Evolutionary conservation across 768 basidiomycete genomes (phyloP).

Genomic region (Dioszegia hungarica): DNA sequence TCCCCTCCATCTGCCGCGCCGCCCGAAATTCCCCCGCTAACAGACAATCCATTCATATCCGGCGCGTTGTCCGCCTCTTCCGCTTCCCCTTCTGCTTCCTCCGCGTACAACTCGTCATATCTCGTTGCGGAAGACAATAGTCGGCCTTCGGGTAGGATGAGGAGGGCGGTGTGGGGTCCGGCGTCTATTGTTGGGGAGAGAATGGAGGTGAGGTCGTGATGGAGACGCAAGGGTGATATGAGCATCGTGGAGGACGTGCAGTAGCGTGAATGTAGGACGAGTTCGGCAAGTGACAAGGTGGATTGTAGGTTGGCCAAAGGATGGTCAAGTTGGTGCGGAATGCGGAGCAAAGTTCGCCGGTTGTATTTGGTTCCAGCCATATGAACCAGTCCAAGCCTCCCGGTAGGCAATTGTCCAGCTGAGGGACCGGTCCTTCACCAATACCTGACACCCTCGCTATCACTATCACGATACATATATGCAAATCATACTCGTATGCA

Average conservation of each 20-base stretch:
- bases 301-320: not conserved
- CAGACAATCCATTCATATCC: not conserved
- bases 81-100: conserved; percentile 29
- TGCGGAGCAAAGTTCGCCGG: too few species aligned
- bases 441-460: too few species aligned
- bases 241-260: conserved; percentile 26
- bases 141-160: conserved; percentile 34
- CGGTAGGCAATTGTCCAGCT: too few species aligned
- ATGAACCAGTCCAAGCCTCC: too few species aligned
- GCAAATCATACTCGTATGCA: too few species aligned
- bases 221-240: conserved; percentile 17
- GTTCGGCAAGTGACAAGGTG: not conserved
- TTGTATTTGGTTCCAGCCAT: too few species aligned
- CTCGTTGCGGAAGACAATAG: conserved; percentile 19
- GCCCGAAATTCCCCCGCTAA: too few species aligned
- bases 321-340: too few species aligned
- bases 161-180: conserved; percentile 32
- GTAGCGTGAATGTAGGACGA: too few species aligned
- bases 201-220: conserved; percentile 9
- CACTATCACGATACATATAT: not conserved
- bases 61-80: not conserved
- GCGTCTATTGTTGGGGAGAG: not conserved
- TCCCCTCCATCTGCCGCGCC: too few species aligned
- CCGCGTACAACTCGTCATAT: conserved; percentile 18
- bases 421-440: too few species aligned